Base-by-base conservation (phyloP, 345 rosid genomes). In the Salix koriyanagi region DNA sequence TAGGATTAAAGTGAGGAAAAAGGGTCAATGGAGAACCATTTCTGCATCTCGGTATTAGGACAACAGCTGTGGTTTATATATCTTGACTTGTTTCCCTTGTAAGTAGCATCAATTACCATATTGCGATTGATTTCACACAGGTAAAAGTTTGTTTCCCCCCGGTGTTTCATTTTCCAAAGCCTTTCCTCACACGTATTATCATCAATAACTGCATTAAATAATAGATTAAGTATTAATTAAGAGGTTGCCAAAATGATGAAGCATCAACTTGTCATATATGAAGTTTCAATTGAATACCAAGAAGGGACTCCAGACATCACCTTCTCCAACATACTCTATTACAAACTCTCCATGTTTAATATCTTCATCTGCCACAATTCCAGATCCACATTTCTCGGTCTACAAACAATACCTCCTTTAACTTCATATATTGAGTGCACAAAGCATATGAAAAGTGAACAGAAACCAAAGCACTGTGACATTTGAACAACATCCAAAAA, bases 311-410 rank as follows among this genome's bases (percentile, higher is more conserved):
- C 77, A 50, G 76, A 76, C 46, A 70, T 86, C 70, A 96, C 99
- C 96, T 92, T 96, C 98, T 67, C 99, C 99, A 23, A 93, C 98
- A 80, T 96, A 94, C 85, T 96, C 99, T 84, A 96, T 91, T 75
- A 94, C 89, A 84, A 92, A 96, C 82, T 96, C 98, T 78, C 98
- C 98, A 39, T 73, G 86, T 73, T 83, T 87, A 76, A 96, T 92
- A 74, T 92, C 94, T 84, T 96, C 97, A 82, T 94, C 96, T 30
- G 98, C 90, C 79, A 92, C 90, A 84, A 96, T 86, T 74, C 98
- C 98, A 5, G 92, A 86, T 78, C 99, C 99, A 52, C 99, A 96
- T 88, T 94, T 96, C 79, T 96, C 97, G 1, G 97, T 96, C 99
- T 96, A 88, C 87, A 90, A 77, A 79, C 78, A 86, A 79, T 52